Base-by-base conservation (phyloP, 768 basidiomycete genomes). In the Boletus pseudopeckii region DNA sequence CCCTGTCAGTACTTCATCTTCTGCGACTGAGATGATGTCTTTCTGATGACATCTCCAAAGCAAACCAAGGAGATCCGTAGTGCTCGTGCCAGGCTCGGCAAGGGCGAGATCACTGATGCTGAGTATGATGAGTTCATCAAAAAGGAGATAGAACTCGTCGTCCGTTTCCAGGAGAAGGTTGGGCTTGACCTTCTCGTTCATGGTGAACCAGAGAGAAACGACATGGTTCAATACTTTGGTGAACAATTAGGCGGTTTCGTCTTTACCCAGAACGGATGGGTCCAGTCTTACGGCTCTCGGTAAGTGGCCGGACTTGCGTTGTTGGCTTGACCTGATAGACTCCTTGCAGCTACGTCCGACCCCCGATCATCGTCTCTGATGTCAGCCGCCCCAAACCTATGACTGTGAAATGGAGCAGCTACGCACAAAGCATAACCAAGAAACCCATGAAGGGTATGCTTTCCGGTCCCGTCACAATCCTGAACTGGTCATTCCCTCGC, bases 401-500 rank as follows among this genome's bases (percentile, higher is more conserved):
- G 80, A 98, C 97, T 66, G 95, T 98, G 69, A 85, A 83, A 71
- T 99, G 97, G 97, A 92, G 89, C 58, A 83, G 84, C 66, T 98
- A 96, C 73, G 97, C 97, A 50, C 97, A 98, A 79, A 93, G 90
- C 69, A 69, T 98, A 67, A 91, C 95, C 63, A 76, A 82, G 70
- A 86, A 84, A 72, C 97, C 95, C 64, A 94, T 99, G 92, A 99
- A 99, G 86, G 96, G 96, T 63, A 98, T 98, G 97, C 81, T 98
- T 52, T 95, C 96, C 52, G 96, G 96, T 59, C 95, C 94, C 18
- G 95, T 98, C 72, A 94, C 93, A 57, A 97, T 99, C 75, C 85
- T 98, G 75, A 98, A 98, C 83, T 99, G 97, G 97, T 98, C 97
- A 33, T 99, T 99, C 95, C 97, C 97, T 68, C 96, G 97, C 73